phyloP scores from a whole-genome alignment of 202 grass and related monocot species.

The Eragrostis tef region DNA sequence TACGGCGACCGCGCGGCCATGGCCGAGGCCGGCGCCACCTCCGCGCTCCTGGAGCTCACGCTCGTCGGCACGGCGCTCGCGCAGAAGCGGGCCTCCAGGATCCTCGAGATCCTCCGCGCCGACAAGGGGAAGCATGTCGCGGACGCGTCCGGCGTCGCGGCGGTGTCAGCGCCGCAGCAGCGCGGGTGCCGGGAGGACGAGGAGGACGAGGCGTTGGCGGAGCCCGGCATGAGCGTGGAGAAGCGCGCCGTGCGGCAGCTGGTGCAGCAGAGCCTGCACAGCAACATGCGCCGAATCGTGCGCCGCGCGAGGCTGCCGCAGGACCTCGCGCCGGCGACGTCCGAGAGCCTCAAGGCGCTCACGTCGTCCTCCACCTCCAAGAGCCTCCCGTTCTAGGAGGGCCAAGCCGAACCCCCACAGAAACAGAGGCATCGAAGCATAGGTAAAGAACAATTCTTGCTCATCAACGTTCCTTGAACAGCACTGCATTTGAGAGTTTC shows the following conservation, averaged over 20 bases:
- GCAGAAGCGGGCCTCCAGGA: constrained; percentile 89
- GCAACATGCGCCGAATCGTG: constrained; percentile 86
- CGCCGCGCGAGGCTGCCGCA: constrained; percentile 72
- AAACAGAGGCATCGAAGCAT: not conserved
- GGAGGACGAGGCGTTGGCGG: constrained; percentile 29
- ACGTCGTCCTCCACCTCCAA: constrained; percentile 74
- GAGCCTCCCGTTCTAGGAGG: constrained; percentile 80
- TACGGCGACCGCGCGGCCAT: constrained; percentile 67
- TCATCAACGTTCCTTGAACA: constrained; percentile 4
- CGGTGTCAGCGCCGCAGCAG: constrained; percentile 54
- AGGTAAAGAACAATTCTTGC: constrained; percentile 20
- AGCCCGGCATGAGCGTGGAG: constrained; percentile 66
- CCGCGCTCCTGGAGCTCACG: constrained; percentile 85
- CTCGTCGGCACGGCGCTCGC: constrained; percentile 82
- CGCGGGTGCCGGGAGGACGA: constrained; percentile 17
- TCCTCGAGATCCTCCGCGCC: constrained; percentile 70
- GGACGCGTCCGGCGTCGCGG: constrained; percentile 39
- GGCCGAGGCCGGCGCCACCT: constrained; percentile 66
- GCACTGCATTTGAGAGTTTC: not conserved
- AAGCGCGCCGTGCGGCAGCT: constrained; percentile 79
- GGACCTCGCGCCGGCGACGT: constrained; percentile 62
- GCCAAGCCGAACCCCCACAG: not conserved
- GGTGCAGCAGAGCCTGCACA: constrained; percentile 95
- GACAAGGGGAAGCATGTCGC: constrained; percentile 81
- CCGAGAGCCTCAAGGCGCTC: constrained; percentile 59